Evolutionary conservation across 768 basidiomycete genomes (phyloP), one percentile per base, ranked within the genome.

Genomic region (Clitopilus hobsonii): DNA sequence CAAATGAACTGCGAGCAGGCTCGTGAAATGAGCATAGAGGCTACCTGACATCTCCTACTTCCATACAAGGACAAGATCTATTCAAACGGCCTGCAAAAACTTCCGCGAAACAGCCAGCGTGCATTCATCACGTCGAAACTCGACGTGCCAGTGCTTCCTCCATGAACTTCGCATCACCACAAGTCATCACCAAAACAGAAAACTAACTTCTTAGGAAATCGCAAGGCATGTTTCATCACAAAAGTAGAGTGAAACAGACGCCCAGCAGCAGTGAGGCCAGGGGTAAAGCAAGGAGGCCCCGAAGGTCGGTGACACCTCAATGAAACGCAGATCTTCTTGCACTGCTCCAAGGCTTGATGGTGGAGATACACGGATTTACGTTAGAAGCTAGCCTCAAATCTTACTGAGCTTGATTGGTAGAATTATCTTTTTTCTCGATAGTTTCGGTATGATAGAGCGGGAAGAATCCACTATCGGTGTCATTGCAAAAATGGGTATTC

Each of bases 181-280:
- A n/a, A n/a, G n/a, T n/a, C n/a, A n/a, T n/a, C n/a, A n/a, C n/a
- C n/a, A n/a, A n/a, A n/a, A n/a, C n/a, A n/a, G n/a, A n/a, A 32
- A 32, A 32, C 30, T 32, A 32, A 16, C 16, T 16, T 32, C 30
- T 7, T n/a, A n/a, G 22, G 41, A 20, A 23, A 20, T 45, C n/a
- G 18, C 22, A 20, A 45, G 41, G 41, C n/a, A 16, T 45, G 41
- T 45, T 45, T 45, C 41, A 45, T 45, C 22, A 18, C n/a, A n/a
- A n/a, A n/a, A 45, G 41, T 45, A 5, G n/a, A n/a, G 41, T 45
- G 41, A 45, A 45, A 45, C 41, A 45, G 41, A 45, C 41, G 41
- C 41, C 41, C 41, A 45, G 41, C 14, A 45, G 41, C n/a, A n/a
- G n/a, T n/a, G n/a, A n/a, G n/a, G n/a, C n/a, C n/a, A n/a, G n/a